Base-by-base conservation (phyloP, 768 basidiomycete genomes). In the Boletus vermiculosoides region DNA sequence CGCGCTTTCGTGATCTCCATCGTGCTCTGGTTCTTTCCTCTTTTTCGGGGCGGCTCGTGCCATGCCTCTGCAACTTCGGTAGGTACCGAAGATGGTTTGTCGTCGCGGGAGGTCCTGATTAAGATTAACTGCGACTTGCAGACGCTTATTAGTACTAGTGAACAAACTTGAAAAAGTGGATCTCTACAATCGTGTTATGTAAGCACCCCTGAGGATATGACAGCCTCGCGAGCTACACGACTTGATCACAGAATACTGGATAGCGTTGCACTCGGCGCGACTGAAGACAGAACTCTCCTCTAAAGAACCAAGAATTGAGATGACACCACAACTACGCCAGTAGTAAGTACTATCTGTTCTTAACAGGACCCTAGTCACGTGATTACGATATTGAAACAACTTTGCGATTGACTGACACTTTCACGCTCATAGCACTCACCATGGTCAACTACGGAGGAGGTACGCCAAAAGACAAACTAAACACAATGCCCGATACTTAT, bases 401-500 rank as follows among this genome's bases (percentile, higher is more conserved):
- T 25, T 30, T 25, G 8, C 25, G n/a, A 11, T 36, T 31, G 28
- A 45, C 22, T 12, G 34, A 23, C 56, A 18, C 13, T 8, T 37
- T 62, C 11, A 15, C 22, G 13, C 28, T 53, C 52, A 25, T 52
- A 49, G 28, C 39, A n/a, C 22, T 50, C 45, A 45, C 56, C 44
- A 92, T 92, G 90, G 90, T 92, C 7, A 88, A 89, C 67, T 92
- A 92, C 70, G 92, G 92, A 31, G 92, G 92, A 77, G 92, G 91
- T 88, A 71, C 40, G 87, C 62, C 31, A 18, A 28, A 22, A 28
- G 48, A 23, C 28, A 52, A 50, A 51, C 18, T 45, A 44, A 47
- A 48, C 25, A 9, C 45, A 36, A n/a, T 41, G 9, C 16, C 45
- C 11, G n/a, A 58, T 3, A 48, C 56, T 55, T 34, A 58, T 37